A percentile compares a stretch with the other conserved stretches of the same genome.
Conservation (phyloP, 2,329 filamentous ascomycete genomes). For the Penicillium sp. region DNA sequence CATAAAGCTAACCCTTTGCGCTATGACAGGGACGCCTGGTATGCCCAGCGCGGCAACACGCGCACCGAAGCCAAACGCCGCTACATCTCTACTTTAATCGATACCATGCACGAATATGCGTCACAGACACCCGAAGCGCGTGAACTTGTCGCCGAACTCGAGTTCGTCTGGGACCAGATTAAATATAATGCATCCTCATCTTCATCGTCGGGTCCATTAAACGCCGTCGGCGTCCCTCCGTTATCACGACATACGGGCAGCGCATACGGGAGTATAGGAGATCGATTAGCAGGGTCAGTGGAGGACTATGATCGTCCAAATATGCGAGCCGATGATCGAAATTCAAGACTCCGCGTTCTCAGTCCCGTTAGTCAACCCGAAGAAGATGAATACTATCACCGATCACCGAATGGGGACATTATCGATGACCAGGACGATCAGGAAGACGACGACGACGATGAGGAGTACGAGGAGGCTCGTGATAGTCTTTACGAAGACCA, state of each 20-base stretch:
- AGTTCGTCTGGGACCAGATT: slow-evolving; percentile 99
- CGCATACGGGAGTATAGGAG: slow-evolving; percentile 37
- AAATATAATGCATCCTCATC: slow-evolving; percentile 74
- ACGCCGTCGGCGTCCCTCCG: slow-evolving; percentile 30
- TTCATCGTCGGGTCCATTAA: slow-evolving; percentile 44
- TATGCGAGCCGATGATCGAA: slow-evolving; percentile 33
- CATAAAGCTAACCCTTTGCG: background rate
- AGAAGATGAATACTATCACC: slow-evolving; percentile 44
- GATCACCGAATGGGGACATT: slow-evolving; percentile 32
- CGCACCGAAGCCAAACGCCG: slow-evolving; percentile 90
- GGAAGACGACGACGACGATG: slow-evolving; percentile 38
- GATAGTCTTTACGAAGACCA: slow-evolving; percentile 37
- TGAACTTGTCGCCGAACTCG: slow-evolving; percentile 89
- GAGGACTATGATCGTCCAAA: slow-evolving; percentile 38
- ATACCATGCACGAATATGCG: slow-evolving; percentile 95
- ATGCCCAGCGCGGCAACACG: slow-evolving; percentile 76
- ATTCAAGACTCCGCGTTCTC: slow-evolving; percentile 66
- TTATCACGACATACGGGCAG: slow-evolving; percentile 33
- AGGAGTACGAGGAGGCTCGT: slow-evolving; percentile 38
- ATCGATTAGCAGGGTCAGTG: slow-evolving; percentile 35
- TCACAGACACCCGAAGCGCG: slow-evolving; percentile 76
- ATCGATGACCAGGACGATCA: slow-evolving; percentile 33
- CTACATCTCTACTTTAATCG: slow-evolving; percentile 91
- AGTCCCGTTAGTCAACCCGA: slow-evolving; percentile 86
- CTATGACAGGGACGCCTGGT: slow-evolving; percentile 80